These are phyloP conservation scores for Apiospora sp. DNA, from an alignment of 2,329 filamentous ascomycete species.

Conservation along the genomic window DNA sequence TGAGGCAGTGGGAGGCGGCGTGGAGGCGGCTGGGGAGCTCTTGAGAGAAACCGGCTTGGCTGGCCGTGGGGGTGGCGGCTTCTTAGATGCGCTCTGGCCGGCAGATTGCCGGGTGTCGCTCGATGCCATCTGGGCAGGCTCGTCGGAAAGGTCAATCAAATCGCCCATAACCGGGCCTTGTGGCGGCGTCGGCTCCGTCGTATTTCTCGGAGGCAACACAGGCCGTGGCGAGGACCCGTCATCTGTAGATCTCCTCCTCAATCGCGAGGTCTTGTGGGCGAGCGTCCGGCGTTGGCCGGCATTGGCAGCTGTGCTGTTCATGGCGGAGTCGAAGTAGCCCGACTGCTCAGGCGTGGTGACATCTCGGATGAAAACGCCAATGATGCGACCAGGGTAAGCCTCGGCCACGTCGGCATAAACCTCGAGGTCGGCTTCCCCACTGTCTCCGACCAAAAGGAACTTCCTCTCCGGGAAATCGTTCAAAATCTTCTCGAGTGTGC, in stretches of 20 bases:
- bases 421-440: slow-evolving; percentile 94
- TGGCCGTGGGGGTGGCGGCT: slow-evolving; percentile 60
- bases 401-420: slow-evolving; percentile 95
- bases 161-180: slow-evolving; percentile 59
- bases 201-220: slow-evolving; percentile 43
- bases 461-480: slow-evolving; percentile 87
- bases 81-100: slow-evolving; percentile 34
- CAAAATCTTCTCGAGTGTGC: slow-evolving; percentile 84
- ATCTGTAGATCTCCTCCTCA: slow-evolving; percentile 32
- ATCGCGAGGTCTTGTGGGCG: slow-evolving; percentile 31
- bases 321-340: slow-evolving; percentile 78
- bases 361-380: slow-evolving; percentile 93
- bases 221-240: slow-evolving; percentile 38
- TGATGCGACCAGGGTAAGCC: slow-evolving; percentile 81
- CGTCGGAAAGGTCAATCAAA: slow-evolving; percentile 68
- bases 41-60: slow-evolving; percentile 65
- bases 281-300: slow-evolving; percentile 37
- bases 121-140: slow-evolving; percentile 50
- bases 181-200: slow-evolving; percentile 36
- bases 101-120: slow-evolving; percentile 45
- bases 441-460: slow-evolving; percentile 94
- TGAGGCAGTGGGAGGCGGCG: slow-evolving; percentile 47
- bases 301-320: slow-evolving; percentile 38
- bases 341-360: slow-evolving; percentile 81
- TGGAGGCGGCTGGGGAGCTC: slow-evolving; percentile 42